phyloP scores from a whole-genome alignment of 169 alveolate species.

The Blepharisma undulans region DNA sequence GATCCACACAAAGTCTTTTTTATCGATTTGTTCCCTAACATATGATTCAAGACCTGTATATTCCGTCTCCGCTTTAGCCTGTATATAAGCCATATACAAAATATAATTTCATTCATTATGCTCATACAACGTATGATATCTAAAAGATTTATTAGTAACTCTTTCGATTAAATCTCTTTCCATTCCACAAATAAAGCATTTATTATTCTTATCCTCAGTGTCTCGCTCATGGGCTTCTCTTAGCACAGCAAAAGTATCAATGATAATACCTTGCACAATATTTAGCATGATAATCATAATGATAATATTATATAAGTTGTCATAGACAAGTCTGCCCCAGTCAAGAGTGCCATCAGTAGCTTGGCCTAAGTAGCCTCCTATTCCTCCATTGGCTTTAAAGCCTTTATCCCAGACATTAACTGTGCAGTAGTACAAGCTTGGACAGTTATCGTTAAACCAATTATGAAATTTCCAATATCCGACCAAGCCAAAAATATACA shows the following conservation, averaged over 20 bases:
- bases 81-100: conserved; percentile 64
- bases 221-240: conserved; percentile 62
- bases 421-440: conserved; percentile 43
- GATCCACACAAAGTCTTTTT: neutral
- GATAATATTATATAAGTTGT: conserved; percentile 59
- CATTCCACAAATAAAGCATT: conserved; percentile 78
- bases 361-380: conserved; percentile 49
- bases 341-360: conserved; percentile 20
- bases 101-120: conserved; percentile 75
- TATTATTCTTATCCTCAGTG: conserved; percentile 58
- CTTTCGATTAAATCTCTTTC: conserved; percentile 75
- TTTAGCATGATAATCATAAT: conserved; percentile 59
- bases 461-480: conserved; percentile 41
- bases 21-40: conserved; percentile 38
- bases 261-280: conserved; percentile 70
- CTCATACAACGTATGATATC: conserved; percentile 53
- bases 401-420: conserved; percentile 49
- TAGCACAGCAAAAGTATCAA: conserved; percentile 67
- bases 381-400: conserved; percentile 53
- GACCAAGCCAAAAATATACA: conserved; percentile 46
- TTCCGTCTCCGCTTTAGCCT: conserved; percentile 67
- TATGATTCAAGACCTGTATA: conserved; percentile 73
- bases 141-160: conserved; percentile 47
- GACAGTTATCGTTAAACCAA: conserved; percentile 40
- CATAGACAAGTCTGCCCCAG: conserved; percentile 67